phyloP scores from a whole-genome alignment of 2,329 filamentous ascomycete genomes.

The Aspergillus awamori region DNA sequence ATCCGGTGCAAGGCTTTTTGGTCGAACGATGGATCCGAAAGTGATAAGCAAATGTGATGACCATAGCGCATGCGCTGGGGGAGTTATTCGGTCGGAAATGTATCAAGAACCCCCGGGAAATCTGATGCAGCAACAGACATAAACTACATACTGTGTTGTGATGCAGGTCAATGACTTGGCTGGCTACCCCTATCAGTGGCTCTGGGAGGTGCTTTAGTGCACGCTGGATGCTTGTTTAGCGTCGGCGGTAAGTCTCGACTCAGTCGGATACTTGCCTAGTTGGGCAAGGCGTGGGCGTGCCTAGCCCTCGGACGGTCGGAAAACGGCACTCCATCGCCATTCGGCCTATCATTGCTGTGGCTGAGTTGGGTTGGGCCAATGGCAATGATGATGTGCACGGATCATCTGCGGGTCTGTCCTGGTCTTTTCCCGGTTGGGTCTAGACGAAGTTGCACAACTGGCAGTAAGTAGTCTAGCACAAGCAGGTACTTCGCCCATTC shows the following conservation, averaged over 20 bases:
- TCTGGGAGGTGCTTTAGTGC: neutral
- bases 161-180: neutral
- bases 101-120: neutral
- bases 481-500: neutral
- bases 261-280: conserved; percentile 3
- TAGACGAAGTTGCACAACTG: neutral
- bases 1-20: neutral
- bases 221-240: neutral
- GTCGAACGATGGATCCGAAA: neutral
- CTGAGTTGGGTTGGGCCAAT: conserved; percentile 12
- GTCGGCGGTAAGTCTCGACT: conserved; percentile 9
- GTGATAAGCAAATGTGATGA: neutral
- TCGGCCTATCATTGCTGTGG: conserved; percentile 9
- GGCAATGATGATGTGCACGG: conserved; percentile 1
- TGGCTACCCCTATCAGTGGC: neutral
- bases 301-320: conserved; percentile 1
- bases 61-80: too few relatives aligned
- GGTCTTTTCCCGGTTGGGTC: neutral
- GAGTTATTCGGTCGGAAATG: neutral
- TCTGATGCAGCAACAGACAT: neutral
- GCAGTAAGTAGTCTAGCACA: neutral
- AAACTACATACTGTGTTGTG: too few relatives aligned
- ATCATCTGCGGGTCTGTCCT: conserved; percentile 9
- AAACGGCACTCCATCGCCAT: conserved; percentile 1
- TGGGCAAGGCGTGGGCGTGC: conserved; percentile 6